These are phyloP conservation scores for Pythium aristosporum DNA, from an alignment of 352 stramenopile genomes.

Conservation along the genomic window DNA sequence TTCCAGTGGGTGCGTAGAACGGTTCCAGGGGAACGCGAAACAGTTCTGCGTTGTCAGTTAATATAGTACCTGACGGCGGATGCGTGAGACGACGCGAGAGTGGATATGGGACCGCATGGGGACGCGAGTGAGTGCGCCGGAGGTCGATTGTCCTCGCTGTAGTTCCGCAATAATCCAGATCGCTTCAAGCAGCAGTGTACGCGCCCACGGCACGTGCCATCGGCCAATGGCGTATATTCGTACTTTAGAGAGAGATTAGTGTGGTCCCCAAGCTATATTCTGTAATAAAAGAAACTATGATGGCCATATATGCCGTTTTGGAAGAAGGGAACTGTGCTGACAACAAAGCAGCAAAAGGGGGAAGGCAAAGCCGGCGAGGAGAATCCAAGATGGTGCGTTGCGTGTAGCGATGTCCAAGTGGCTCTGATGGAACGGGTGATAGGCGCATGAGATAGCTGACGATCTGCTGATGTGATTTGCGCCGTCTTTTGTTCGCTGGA, in stretches of 20 bases:
- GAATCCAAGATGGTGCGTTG: constrained; percentile 10
- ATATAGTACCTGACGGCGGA: constrained; percentile 11
- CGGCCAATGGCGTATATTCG: constrained; percentile 8
- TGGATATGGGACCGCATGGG: constrained; percentile 22
- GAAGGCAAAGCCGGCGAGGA: neutral
- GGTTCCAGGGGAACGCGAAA: neutral
- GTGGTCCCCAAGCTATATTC: too few relatives aligned
- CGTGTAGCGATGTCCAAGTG: neutral
- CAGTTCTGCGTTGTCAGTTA: neutral
- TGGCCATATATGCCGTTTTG: neutral
- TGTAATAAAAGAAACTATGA: too few relatives aligned
- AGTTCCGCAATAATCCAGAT: neutral
- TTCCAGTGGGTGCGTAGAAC: neutral
- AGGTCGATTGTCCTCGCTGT: neutral
- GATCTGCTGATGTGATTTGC: constrained; percentile 18
- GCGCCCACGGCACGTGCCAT: constrained; percentile 14
- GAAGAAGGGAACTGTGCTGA: neutral
- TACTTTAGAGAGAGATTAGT: neutral
- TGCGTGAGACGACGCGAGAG: constrained; percentile 10
- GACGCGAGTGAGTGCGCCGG: neutral
- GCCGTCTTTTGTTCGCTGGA: constrained; percentile 6
- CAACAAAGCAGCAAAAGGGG: constrained; percentile 8
- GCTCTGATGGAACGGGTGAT: neutral
- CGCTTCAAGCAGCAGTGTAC: neutral
- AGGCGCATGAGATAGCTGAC: constrained; percentile 4